phyloP scores from a whole-genome alignment of 1,284 basidiomycete genomes.

The Cryptococcus sp. region DNA sequence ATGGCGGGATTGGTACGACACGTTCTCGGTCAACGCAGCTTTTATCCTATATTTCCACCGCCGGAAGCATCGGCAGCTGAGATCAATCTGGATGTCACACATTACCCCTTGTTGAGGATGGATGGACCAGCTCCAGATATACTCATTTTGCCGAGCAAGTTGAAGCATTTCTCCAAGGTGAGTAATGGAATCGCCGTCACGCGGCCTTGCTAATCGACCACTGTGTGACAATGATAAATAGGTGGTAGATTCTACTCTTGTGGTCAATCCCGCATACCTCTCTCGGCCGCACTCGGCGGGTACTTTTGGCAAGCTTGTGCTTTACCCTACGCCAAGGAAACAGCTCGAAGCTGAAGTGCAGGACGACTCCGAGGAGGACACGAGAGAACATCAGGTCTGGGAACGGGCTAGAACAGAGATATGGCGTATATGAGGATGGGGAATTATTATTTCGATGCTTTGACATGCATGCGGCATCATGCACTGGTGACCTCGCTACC shows the following conservation, averaged over 20 bases:
- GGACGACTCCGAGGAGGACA: slow-evolving; percentile 26
- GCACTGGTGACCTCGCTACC: too few species aligned
- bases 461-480: too few species aligned
- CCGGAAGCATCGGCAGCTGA: slow-evolving; percentile 72
- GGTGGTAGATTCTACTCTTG: slow-evolving; percentile 54
- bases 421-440: slow-evolving; percentile 37
- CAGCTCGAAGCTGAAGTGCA: slow-evolving; percentile 24
- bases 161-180: slow-evolving; percentile 85
- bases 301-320: slow-evolving; percentile 51
- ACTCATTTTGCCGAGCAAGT: slow-evolving; percentile 76
- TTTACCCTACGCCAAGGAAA: slow-evolving; percentile 42
- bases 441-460: too few species aligned
- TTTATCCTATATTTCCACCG: slow-evolving; percentile 92
- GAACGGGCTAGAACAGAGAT: slow-evolving; percentile 53
- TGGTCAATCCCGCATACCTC: slow-evolving; percentile 52
- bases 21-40: slow-evolving; percentile 83
- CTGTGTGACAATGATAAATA: slow-evolving; percentile 17
- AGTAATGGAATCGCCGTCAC: slow-evolving; percentile 21
- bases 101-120: slow-evolving; percentile 57
- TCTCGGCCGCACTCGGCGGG: slow-evolving; percentile 46
- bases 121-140: slow-evolving; percentile 68
- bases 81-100: slow-evolving; percentile 84
- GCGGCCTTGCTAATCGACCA: background rate
- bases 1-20: slow-evolving; percentile 80
- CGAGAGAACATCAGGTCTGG: slow-evolving; percentile 44